Conservation (phyloP, 495 filamentous ascomycete species). For the Chaetomium tenue region DNA sequence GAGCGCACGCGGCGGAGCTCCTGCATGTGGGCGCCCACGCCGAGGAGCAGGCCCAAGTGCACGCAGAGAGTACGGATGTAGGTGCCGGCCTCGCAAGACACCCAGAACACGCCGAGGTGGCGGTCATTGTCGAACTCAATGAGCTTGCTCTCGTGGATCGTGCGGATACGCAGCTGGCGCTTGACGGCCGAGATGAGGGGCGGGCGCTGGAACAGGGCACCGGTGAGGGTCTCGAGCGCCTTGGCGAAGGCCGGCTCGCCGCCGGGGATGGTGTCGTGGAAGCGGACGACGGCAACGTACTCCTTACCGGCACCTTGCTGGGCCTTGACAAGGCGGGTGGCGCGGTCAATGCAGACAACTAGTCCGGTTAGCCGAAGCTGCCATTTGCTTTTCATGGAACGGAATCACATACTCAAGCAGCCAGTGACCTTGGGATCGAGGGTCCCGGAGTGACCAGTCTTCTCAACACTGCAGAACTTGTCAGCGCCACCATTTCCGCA, state of each 20-base stretch:
- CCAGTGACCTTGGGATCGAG: conserved; percentile 82
- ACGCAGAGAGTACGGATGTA: conserved; percentile 98
- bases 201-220: conserved; percentile 94
- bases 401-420: conserved; percentile 61
- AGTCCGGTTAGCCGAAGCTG: not conserved
- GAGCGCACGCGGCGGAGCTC: conserved; percentile 90
- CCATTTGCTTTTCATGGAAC: not conserved
- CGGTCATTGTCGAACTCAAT: conserved; percentile 97
- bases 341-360: conserved; percentile 89
- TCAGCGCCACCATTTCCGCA: conserved; percentile 26
- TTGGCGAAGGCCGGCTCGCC: conserved; percentile 85
- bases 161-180: conserved; percentile 94
- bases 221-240: conserved; percentile 90
- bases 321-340: conserved; percentile 94
- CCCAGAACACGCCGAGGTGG: conserved; percentile 98
- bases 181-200: conserved; percentile 98
- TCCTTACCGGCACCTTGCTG: conserved; percentile 95
- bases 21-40: conserved; percentile 98
- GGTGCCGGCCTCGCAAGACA: conserved; percentile 96
- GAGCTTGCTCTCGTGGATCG: conserved; percentile 91
- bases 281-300: conserved; percentile 77
- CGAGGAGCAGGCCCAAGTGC: conserved; percentile 86
- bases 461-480: conserved; percentile 67
- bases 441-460: conserved; percentile 96
- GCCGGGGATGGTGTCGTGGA: conserved; percentile 89